These are phyloP conservation scores for Aureobasidium sp. DNA, from an alignment of 2,329 filamentous ascomycete genomes.

Conservation along the genomic window DNA sequence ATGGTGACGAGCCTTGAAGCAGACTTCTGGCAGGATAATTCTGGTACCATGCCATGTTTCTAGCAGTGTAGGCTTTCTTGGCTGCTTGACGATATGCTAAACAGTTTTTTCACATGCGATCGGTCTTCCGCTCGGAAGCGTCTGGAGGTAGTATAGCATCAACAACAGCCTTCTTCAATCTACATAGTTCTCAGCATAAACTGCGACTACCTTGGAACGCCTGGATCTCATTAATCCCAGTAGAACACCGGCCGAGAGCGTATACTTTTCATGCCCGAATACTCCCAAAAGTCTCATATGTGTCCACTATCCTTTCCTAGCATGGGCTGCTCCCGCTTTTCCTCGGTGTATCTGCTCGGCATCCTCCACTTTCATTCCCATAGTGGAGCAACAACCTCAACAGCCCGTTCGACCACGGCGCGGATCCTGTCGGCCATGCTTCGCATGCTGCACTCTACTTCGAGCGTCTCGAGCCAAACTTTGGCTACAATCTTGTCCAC, in stretches of 20 bases:
- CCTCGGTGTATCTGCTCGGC: neutral
- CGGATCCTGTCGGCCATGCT: conserved; percentile 74
- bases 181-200: neutral
- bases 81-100: neutral
- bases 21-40: neutral
- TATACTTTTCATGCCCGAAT: neutral
- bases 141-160: neutral
- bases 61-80: neutral
- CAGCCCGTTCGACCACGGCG: conserved; percentile 80
- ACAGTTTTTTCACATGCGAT: neutral
- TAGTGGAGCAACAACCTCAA: conserved; percentile 44
- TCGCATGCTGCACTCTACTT: conserved; percentile 78
- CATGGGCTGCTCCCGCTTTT: neutral
- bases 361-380: conserved; percentile 10
- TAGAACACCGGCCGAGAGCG: neutral
- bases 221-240: neutral
- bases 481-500: conserved; percentile 81
- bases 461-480: conserved; percentile 85
- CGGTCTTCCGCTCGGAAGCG: neutral
- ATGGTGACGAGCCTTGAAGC: neutral
- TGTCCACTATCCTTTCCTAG: neutral
- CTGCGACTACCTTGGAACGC: neutral
- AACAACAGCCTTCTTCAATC: neutral
- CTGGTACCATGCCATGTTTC: neutral
- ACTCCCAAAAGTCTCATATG: neutral